Conservation (phyloP, 2,329 filamentous ascomycete genomes). For the Phaeomoniella chlamydospora region DNA sequence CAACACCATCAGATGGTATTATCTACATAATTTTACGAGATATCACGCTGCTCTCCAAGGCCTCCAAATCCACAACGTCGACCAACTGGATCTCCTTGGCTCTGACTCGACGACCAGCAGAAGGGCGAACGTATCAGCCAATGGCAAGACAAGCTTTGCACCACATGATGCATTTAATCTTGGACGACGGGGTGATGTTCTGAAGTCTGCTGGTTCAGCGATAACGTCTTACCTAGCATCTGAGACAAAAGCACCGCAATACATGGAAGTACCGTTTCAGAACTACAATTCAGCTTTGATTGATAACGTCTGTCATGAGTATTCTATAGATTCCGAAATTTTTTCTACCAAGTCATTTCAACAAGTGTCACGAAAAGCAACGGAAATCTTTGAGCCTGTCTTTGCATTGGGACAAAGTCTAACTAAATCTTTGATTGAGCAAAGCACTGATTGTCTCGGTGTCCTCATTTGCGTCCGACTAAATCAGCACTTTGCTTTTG, state of each 20-base stretch:
- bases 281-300: slow-evolving; percentile 90
- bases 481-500: slow-evolving; percentile 89
- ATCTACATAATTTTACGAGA: slow-evolving; percentile 75
- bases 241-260: slow-evolving; percentile 73
- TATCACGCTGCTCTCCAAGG: slow-evolving; percentile 76
- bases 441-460: slow-evolving; percentile 72
- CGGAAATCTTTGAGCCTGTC: slow-evolving; percentile 77
- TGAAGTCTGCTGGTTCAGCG: slow-evolving; percentile 62
- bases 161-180: slow-evolving; percentile 77
- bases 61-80: slow-evolving; percentile 67
- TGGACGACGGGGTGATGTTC: slow-evolving; percentile 69
- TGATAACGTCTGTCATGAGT: slow-evolving; percentile 89
- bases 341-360: slow-evolving; percentile 68
- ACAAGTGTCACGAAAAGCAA: slow-evolving; percentile 67
- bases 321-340: slow-evolving; percentile 82
- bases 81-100: slow-evolving; percentile 71
- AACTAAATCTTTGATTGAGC: slow-evolving; percentile 61
- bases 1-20: slow-evolving; percentile 99
- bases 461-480: slow-evolving; percentile 81
- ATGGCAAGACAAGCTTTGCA: slow-evolving; percentile 21
- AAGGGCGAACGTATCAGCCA: slow-evolving; percentile 23
- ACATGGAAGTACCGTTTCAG: slow-evolving; percentile 79
- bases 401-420: slow-evolving; percentile 69
- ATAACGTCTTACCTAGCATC: slow-evolving; percentile 82
- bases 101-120: slow-evolving; percentile 60